Conservation (phyloP, 73 alveolate genomes). For the Tetrahymena thermophila region DNA sequence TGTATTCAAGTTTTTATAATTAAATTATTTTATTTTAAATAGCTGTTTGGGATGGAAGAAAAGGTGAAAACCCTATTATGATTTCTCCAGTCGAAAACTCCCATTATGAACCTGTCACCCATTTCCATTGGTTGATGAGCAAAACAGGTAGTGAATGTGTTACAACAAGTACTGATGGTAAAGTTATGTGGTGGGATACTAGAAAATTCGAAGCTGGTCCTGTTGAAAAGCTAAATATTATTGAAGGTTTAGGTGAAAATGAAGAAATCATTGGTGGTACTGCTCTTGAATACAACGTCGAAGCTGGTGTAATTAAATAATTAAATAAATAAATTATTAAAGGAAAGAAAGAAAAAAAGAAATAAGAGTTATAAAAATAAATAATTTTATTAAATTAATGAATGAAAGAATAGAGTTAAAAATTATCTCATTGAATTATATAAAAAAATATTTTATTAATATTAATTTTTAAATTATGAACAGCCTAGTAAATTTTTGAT, state of each 20-base stretch:
- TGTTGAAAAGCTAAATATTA: conserved; percentile 42
- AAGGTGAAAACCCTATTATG: conserved; percentile 71
- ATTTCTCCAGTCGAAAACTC: conserved; percentile 86
- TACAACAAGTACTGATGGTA: conserved; percentile 89
- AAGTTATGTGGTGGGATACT: conserved; percentile 92
- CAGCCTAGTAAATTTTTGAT: conserved; percentile 87
- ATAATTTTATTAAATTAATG: not conserved
- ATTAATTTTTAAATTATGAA: conserved; percentile 21
- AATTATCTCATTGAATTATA: too few relatives aligned
- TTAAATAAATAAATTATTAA: not conserved
- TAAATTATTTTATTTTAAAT: not conserved
- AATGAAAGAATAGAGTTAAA: too few relatives aligned
- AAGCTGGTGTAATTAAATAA: conserved; percentile 71
- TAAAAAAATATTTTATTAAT: not conserved
- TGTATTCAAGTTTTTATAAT: too few relatives aligned
- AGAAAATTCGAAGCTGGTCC: conserved; percentile 85
- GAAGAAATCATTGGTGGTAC: conserved; percentile 30
- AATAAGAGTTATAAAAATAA: not conserved
- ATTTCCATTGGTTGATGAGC: conserved; percentile 86
- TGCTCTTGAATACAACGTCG: conserved; percentile 54
- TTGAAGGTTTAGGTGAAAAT: conserved; percentile 13
- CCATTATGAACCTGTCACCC: conserved; percentile 93
- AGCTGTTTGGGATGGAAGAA: conserved; percentile 83
- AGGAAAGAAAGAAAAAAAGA: too few relatives aligned
- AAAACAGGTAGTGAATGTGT: conserved; percentile 90